phyloP scores from a whole-genome alignment of 2,329 filamentous ascomycete species.

The Cordyceps cateniannulata region DNA sequence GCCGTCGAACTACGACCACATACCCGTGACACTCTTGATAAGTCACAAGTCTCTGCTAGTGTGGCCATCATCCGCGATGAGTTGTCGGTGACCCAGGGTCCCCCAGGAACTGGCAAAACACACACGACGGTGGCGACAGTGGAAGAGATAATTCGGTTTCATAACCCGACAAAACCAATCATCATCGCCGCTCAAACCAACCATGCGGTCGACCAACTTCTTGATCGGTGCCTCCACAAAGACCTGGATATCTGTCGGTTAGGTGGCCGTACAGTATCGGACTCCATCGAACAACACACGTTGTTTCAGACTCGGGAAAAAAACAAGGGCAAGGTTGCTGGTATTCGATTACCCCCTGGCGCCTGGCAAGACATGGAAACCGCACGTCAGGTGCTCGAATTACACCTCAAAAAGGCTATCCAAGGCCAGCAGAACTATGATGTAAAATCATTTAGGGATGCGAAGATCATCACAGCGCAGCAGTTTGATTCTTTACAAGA shows the following conservation, averaged over 20 bases:
- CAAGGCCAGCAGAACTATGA: background rate
- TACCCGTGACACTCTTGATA: constrained; percentile 47
- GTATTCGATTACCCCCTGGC: background rate
- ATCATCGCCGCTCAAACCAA: constrained; percentile 84
- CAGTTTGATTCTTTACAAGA: constrained; percentile 59
- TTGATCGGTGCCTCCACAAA: constrained; percentile 49
- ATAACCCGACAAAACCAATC: constrained; percentile 60
- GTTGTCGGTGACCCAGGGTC: constrained; percentile 75
- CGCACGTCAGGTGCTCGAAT: background rate
- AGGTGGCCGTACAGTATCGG: constrained; percentile 63
- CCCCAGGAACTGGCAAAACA: constrained; percentile 71
- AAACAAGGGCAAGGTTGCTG: background rate
- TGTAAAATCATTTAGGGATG: background rate
- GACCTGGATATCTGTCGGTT: constrained; percentile 39
- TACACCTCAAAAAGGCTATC: background rate
- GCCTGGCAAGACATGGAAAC: background rate
- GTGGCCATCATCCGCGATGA: constrained; percentile 63
- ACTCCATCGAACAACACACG: constrained; percentile 57
- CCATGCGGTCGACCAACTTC: constrained; percentile 78
- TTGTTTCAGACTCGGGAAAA: constrained; percentile 53
- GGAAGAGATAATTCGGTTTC: constrained; percentile 19
- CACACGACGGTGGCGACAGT: constrained; percentile 71
- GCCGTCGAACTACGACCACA: constrained; percentile 7
- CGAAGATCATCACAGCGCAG: constrained; percentile 47
- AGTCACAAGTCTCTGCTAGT: constrained; percentile 64